These are phyloP conservation scores for Corymbia citriodora DNA, from an alignment of 441 rosid species.

Conservation along the genomic window DNA sequence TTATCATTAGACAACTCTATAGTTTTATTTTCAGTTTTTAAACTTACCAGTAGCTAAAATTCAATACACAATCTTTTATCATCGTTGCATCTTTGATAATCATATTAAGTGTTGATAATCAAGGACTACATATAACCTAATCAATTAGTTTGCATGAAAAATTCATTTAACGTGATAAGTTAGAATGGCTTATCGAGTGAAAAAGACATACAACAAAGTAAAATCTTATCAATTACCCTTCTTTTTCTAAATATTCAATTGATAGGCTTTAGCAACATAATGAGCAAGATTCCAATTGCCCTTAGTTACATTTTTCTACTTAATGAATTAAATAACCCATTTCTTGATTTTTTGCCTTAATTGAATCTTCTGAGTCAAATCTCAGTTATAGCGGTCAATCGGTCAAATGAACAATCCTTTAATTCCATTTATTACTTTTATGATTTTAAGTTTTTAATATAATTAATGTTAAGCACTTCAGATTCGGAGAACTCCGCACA, in stretches of 20 bases:
- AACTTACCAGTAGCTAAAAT: background rate
- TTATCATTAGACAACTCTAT: background rate
- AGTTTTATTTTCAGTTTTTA: background rate
- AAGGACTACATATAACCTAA: background rate
- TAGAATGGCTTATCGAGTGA: background rate
- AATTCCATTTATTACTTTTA: background rate
- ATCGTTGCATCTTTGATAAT: background rate
- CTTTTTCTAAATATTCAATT: background rate
- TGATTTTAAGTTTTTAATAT: background rate
- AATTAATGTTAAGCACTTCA: too few relatives aligned
- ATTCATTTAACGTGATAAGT: background rate
- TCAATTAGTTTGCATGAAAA: background rate
- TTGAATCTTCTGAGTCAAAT: background rate
- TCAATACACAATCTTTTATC: background rate
- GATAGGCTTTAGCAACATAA: background rate
- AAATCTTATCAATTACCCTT: background rate
- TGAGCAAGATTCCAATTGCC: background rate
- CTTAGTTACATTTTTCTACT: background rate
- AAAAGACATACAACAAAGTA: fast-evolving
- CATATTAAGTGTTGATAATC: background rate
- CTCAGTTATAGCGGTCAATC: background rate
- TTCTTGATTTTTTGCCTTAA: background rate
- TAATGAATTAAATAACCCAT: background rate
- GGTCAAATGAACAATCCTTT: background rate
- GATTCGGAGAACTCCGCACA: background rate